A percentile compares a stretch with the other conserved stretches of the same genome.
Evolutionary conservation across 75 land plant species (phyloP).

Genomic region (Cryptomeria japonica): DNA sequence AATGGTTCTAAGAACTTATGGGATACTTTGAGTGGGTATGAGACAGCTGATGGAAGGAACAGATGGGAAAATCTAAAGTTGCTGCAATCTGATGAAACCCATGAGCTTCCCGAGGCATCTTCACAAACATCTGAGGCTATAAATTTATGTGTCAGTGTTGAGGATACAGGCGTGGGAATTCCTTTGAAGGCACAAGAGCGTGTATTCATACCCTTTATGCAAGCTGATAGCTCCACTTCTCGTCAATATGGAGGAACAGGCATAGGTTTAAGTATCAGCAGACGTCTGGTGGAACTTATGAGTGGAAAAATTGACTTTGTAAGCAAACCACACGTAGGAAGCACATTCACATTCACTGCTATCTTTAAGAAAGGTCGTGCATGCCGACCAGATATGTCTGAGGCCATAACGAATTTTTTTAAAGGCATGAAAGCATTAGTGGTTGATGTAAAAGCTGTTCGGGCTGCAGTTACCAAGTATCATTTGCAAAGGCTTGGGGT

Average conservation of each 20-base stretch:
- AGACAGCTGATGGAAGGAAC: constrained; percentile 63
- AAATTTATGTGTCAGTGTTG: constrained; percentile 75
- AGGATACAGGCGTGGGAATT: constrained; percentile 92
- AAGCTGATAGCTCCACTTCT: constrained; percentile 82
- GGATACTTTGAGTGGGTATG: constrained; percentile 80
- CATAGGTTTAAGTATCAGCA: constrained; percentile 90
- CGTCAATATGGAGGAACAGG: constrained; percentile 94
- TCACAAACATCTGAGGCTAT: constrained; percentile 37
- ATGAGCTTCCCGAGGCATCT: constrained; percentile 3
- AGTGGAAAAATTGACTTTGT: constrained; percentile 81
- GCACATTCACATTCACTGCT: constrained; percentile 82
- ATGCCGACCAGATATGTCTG: constrained; percentile 28
- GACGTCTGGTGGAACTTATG: constrained; percentile 84
- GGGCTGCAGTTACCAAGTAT: constrained; percentile 73
- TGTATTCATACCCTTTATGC: constrained; percentile 92
- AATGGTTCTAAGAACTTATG: constrained; percentile 14
- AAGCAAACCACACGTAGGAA: constrained; percentile 66
- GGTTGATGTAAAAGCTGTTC: constrained; percentile 56
- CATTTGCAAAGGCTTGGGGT: constrained; percentile 83
- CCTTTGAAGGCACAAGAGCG: constrained; percentile 77
- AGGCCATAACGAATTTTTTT: constrained; percentile 37
- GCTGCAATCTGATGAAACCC: constrained; percentile 36
- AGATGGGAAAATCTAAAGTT: constrained; percentile 67
- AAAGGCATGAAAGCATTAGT: constrained; percentile 73
- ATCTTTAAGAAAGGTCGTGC: constrained; percentile 36